Conservation (phyloP, 2,329 filamentous ascomycete species). For the Aspergillus puulaauensis region DNA sequence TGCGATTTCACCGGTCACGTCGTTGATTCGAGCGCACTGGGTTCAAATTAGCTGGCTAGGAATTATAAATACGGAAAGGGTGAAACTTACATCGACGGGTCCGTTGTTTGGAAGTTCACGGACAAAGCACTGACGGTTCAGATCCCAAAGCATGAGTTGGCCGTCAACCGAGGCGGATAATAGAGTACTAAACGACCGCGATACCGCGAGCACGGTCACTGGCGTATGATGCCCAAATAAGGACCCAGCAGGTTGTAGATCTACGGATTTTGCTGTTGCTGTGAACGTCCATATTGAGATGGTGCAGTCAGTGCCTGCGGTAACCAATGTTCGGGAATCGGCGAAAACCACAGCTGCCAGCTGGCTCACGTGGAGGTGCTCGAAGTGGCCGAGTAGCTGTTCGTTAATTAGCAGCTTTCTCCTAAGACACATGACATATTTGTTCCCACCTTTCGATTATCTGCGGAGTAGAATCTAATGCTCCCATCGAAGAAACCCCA, state of each 20-base stretch:
- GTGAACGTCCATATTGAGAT: conserved; percentile 80
- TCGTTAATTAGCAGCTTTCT: not conserved
- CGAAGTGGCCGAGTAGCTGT: conserved; percentile 76
- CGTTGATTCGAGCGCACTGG: conserved; percentile 82
- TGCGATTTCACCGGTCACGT: conserved; percentile 85
- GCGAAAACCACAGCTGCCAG: conserved; percentile 81
- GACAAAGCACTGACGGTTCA: conserved; percentile 86
- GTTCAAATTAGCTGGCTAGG: conserved; percentile 28
- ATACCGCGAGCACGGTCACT: conserved; percentile 78
- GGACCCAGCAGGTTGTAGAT: conserved; percentile 74
- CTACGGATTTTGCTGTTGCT: conserved; percentile 66
- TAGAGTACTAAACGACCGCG: conserved; percentile 83
- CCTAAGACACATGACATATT: not conserved
- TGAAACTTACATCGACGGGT: conserved; percentile 45
- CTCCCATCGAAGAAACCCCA: conserved; percentile 96
- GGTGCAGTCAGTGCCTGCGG: conserved; percentile 88
- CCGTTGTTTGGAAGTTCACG: conserved; percentile 65
- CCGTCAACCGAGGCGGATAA: conserved; percentile 81
- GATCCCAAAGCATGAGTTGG: conserved; percentile 85
- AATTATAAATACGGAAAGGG: not conserved
- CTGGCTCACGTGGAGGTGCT: conserved; percentile 90
- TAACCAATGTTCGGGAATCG: conserved; percentile 87
- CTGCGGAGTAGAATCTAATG: conserved; percentile 83
- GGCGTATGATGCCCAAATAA: conserved; percentile 88
- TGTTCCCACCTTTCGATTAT: conserved; percentile 66